These are phyloP conservation scores for Onygena corvina DNA, from an alignment of 2,329 filamentous ascomycete species.

Conservation along the genomic window DNA sequence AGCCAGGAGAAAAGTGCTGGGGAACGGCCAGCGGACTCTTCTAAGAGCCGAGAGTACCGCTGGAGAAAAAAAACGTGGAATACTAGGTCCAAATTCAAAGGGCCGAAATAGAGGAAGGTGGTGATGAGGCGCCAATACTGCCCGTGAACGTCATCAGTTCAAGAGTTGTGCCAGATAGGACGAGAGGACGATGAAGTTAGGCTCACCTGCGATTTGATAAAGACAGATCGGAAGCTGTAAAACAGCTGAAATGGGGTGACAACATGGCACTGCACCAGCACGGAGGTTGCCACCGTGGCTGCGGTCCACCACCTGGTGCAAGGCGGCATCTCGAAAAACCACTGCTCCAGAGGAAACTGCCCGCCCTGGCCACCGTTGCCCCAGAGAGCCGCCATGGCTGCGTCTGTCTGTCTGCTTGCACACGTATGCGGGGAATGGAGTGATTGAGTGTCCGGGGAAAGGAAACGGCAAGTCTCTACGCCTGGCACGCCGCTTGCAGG, in stretches of 20 bases:
- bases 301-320: conserved; percentile 97
- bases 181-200: neutral
- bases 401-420: neutral
- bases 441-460: too few relatives aligned
- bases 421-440: neutral
- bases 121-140: conserved; percentile 96
- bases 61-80: conserved; percentile 99
- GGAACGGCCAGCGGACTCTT: conserved; percentile 84
- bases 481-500: neutral
- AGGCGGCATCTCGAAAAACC: conserved; percentile 98
- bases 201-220: conserved; percentile 76
- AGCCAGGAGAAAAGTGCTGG: conserved; percentile 94
- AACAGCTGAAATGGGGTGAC: conserved; percentile 91
- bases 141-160: neutral
- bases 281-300: conserved; percentile 74
- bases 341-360: conserved; percentile 76
- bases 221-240: conserved; percentile 88
- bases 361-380: conserved; percentile 37
- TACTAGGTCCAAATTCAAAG: conserved; percentile 81
- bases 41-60: conserved; percentile 85
- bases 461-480: neutral
- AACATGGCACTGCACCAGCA: conserved; percentile 85
- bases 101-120: conserved; percentile 95
- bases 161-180: neutral
- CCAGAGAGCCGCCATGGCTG: conserved; percentile 34